A percentile compares a stretch with the other conserved stretches of the same genome.
Evolutionary conservation across 1,284 basidiomycete species (phyloP).

Genomic region (Puccinia triticina): DNA sequence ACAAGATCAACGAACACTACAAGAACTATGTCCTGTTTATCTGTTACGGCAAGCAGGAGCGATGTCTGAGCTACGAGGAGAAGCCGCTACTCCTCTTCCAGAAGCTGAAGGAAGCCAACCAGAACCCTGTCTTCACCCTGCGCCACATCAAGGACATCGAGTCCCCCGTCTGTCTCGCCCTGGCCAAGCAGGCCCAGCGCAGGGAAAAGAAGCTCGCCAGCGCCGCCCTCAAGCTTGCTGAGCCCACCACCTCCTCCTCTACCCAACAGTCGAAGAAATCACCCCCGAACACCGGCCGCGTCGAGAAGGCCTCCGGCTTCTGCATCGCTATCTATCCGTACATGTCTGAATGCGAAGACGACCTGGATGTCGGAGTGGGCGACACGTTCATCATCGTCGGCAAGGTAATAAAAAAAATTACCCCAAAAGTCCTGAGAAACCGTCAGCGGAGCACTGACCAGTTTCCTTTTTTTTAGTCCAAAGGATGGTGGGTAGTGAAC

Average conservation of each 20-base stretch:
- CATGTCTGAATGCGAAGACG: constrained; percentile 66
- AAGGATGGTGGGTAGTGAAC: constrained; percentile 99
- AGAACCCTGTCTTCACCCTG: constrained; percentile 98
- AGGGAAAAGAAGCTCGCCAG: constrained; percentile 54
- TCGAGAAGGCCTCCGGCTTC: constrained; percentile 60
- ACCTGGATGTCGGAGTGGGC: constrained; percentile 89
- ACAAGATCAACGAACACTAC: constrained; percentile 99
- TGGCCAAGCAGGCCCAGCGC: constrained; percentile 85
- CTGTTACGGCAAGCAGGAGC: constrained; percentile 86
- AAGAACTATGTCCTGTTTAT: constrained; percentile 99
- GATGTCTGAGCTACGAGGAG: constrained; percentile 96
- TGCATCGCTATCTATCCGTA: constrained; percentile 64
- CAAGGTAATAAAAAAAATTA: constrained; percentile 35
- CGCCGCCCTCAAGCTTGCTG: background rate
- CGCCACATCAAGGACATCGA: constrained; percentile 98
- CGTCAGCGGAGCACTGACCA: background rate
- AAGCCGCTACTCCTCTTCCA: constrained; percentile 96
- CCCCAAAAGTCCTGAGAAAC: constrained; percentile 72
- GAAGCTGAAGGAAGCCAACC: constrained; percentile 92
- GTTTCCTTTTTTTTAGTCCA: constrained; percentile 63
- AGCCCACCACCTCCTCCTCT: background rate
- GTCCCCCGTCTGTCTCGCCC: constrained; percentile 90
- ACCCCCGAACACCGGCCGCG: constrained; percentile 10
- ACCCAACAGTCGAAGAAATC: background rate
- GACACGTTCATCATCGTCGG: constrained; percentile 57